Evolutionary conservation across 2,329 filamentous ascomycete species (phyloP), one percentile per base, ranked within the genome.

Genomic region (Penicillium sclerotigenum): DNA sequence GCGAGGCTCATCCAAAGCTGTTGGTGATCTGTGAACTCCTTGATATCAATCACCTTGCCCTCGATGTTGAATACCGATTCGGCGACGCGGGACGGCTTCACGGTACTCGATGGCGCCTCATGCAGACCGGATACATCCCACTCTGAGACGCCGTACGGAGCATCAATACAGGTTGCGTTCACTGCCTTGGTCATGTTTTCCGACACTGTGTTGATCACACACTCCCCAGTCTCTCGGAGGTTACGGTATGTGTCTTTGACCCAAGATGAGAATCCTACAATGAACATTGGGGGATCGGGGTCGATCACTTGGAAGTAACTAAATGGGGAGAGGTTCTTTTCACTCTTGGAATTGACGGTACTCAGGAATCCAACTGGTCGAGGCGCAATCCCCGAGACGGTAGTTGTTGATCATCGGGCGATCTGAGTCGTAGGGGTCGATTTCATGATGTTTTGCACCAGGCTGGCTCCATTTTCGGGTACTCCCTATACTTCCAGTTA

Each of bases 131-230:
- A 83, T n/a, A 95, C 74, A 3, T 81, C 80, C 90, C 91, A 96
- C 73, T 97, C 92, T 0, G 84, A 88, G 0, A 83, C 77, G 0
- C 87, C 89, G 58, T 85, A 85, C 0, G 91, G 91, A 0, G 89
- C 84, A 73, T 96, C 89, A 61, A 94, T 84, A 24, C 81, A 82
- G 4, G 86, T 83, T 8, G 85, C 80, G 73, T 97, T 96, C 38
- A 91, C 91, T 0, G 92, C 92, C 78, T 96, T 91, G 68, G 94
- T 70, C 71, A 87, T 94, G 68, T 86, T 82, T 76, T 96, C 91
- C 9, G 83, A 85, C 64, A 96, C 88, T 66, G 96, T 88, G 77
- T 94, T 96, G 75, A 96, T 87, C 51, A 86, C 84, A 73, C 89
- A 92, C 77, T 96, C 90, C 29, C 81, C 77, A 0, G 82, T 85